Conservation (phyloP, 2,329 filamentous ascomycete species). For the Tolypocladium guangdongense region DNA sequence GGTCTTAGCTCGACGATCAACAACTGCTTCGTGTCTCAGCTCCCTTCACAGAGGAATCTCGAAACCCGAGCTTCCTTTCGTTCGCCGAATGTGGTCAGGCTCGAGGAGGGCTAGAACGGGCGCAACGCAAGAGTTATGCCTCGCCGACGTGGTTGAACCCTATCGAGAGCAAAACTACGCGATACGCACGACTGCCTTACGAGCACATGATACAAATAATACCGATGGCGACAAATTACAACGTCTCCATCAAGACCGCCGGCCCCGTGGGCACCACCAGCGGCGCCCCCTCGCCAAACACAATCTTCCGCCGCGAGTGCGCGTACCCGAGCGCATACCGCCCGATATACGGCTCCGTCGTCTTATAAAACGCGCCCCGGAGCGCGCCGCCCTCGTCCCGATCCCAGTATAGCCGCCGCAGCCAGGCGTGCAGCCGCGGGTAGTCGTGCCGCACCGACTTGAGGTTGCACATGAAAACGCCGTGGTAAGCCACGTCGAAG, state of each 20-base stretch:
- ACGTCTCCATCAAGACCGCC: slow-evolving; percentile 8
- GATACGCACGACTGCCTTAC: background rate
- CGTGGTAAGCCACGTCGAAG: slow-evolving; percentile 59
- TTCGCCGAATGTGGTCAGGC: no score
- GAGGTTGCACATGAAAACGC: slow-evolving; percentile 54
- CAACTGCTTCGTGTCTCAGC: no score
- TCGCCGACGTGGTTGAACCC: no score
- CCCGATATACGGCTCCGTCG: slow-evolving; percentile 46
- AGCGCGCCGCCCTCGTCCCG: slow-evolving; percentile 12
- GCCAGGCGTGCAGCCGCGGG: slow-evolving; percentile 57
- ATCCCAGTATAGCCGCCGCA: slow-evolving; percentile 63
- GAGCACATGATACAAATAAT: background rate
- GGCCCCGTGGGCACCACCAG: slow-evolving; percentile 18
- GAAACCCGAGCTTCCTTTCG: no score
- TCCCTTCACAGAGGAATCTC: no score
- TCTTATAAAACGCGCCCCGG: slow-evolving; percentile 52
- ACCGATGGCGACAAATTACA: background rate
- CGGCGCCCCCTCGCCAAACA: slow-evolving; percentile 13
- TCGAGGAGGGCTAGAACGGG: no score
- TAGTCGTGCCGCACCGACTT: slow-evolving; percentile 54
- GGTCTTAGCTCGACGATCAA: no score
- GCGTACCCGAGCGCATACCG: slow-evolving; percentile 20
- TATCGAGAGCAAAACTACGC: no score
- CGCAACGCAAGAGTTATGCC: no score
- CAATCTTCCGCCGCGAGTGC: slow-evolving; percentile 12